Evolutionary conservation across 2,329 filamentous ascomycete species (phyloP).

Genomic region (Talaromyces sp.): DNA sequence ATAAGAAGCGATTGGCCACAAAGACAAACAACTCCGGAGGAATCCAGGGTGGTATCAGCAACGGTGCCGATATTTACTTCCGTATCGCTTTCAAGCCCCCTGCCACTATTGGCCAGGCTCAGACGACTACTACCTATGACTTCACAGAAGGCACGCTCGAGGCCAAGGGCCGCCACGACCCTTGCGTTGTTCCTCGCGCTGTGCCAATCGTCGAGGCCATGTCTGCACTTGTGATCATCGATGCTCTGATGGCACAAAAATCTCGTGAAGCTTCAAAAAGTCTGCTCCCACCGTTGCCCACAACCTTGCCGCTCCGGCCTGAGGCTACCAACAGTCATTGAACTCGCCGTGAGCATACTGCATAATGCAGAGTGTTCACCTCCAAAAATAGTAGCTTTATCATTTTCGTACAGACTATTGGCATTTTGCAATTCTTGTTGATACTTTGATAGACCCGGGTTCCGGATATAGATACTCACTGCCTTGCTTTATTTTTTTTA

Average conservation of each 20-base stretch:
- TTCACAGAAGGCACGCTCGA: conserved; percentile 72
- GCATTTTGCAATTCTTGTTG: not conserved
- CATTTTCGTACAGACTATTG: not conserved
- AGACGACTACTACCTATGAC: conserved; percentile 77
- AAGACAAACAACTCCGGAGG: conserved; percentile 94
- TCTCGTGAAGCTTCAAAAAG: conserved; percentile 50
- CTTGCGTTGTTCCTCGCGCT: conserved; percentile 83
- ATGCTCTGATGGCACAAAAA: conserved; percentile 80
- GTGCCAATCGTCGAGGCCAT: conserved; percentile 74
- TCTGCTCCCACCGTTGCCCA: conserved; percentile 40
- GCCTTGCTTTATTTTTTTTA: not conserved
- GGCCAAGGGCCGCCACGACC: conserved; percentile 91
- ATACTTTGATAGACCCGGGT: not conserved
- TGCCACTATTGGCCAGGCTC: conserved; percentile 86
- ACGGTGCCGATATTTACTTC: conserved; percentile 93
- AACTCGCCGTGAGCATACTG: not conserved
- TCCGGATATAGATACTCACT: not conserved
- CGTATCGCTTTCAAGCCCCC: conserved; percentile 91
- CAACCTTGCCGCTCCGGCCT: conserved; percentile 28
- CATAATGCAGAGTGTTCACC: not conserved
- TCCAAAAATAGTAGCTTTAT: not conserved
- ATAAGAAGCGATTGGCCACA: conserved; percentile 63
- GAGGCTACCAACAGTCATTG: conserved; percentile 3
- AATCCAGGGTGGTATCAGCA: conserved; percentile 92
- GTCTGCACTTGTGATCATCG: conserved; percentile 82